Evolutionary conservation across 768 basidiomycete species (phyloP).

Genomic region (Boletus vinaceobasis): DNA sequence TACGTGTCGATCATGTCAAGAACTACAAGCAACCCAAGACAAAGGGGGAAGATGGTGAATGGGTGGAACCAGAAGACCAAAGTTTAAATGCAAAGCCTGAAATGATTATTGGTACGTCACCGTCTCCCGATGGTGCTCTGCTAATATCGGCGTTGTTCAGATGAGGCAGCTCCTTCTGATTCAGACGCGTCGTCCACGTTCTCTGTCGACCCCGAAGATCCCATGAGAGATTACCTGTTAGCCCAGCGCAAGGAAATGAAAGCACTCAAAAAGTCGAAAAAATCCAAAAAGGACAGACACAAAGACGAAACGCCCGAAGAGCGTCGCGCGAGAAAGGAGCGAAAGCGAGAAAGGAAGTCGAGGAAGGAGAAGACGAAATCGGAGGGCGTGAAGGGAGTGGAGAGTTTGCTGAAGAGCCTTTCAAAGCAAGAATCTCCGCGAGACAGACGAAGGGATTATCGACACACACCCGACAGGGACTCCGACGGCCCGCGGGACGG

Average conservation of each 20-base stretch:
- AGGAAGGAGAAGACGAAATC: conserved; percentile 52
- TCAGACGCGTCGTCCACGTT: conserved; percentile 62
- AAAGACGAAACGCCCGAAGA: conserved; percentile 81
- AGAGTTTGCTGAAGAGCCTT: conserved; percentile 57
- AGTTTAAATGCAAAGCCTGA: conserved; percentile 85
- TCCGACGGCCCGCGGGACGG: conserved; percentile 8
- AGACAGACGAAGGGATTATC: conserved; percentile 9
- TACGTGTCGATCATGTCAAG: conserved; percentile 91
- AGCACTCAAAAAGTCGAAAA: conserved; percentile 58
- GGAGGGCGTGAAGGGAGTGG: conserved; percentile 61
- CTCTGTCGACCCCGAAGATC: conserved; percentile 91
- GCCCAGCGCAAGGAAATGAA: conserved; percentile 72
- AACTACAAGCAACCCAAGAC: conserved; percentile 85
- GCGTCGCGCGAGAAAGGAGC: conserved; percentile 68
- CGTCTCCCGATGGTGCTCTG: background rate
- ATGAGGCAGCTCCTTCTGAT: conserved; percentile 54
- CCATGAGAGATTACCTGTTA: conserved; percentile 92
- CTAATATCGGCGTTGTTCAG: conserved; percentile 33
- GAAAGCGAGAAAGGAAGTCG: conserved; percentile 66
- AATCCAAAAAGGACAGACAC: conserved; percentile 58
- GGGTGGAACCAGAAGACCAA: conserved; percentile 80
- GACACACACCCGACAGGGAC: conserved; percentile 11
- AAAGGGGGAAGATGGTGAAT: conserved; percentile 81
- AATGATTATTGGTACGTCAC: conserved; percentile 55
- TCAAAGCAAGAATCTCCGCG: conserved; percentile 22